These are phyloP conservation scores for Lignosus rhinocerotis DNA, from an alignment of 1,284 basidiomycete genomes.

Conservation along the genomic window DNA sequence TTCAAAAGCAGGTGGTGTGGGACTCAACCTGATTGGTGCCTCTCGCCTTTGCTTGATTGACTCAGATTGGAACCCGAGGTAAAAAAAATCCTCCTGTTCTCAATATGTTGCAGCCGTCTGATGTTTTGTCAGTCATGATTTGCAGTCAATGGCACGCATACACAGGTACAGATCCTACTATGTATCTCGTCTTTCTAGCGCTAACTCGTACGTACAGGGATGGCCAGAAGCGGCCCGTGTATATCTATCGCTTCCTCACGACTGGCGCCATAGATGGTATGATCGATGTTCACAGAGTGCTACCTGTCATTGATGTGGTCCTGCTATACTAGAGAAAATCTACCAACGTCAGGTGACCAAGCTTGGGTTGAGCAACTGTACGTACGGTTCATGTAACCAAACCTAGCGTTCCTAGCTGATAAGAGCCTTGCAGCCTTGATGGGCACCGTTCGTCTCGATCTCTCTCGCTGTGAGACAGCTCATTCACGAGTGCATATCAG, in stretches of 20 bases:
- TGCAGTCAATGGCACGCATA: conserved; percentile 98
- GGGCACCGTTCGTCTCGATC: conserved; percentile 48
- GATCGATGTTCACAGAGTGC: not conserved
- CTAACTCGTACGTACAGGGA: conserved; percentile 55
- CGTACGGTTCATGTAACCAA: conserved; percentile 31
- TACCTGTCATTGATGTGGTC: not conserved
- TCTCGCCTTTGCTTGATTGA: conserved; percentile 86
- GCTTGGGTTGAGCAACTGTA: conserved; percentile 85
- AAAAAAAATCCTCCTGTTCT: conserved; percentile 4
- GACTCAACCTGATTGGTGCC: conserved; percentile 90
- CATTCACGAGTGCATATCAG: conserved; percentile 35
- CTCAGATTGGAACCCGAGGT: conserved; percentile 97
- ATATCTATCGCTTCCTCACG: conserved; percentile 91
- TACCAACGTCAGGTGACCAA: conserved; percentile 97
- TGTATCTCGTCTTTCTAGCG: not conserved
- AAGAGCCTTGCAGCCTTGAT: conserved; percentile 52
- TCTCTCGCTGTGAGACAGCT: conserved; percentile 1
- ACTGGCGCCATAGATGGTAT: conserved; percentile 79
- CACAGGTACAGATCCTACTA: conserved; percentile 61
- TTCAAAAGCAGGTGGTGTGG: conserved; percentile 94
- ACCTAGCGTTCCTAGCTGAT: not conserved
- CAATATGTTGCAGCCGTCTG: not conserved
- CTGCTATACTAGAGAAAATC: conserved; percentile 65
- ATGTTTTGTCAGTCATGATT: conserved; percentile 64
- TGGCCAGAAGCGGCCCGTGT: conserved; percentile 91